phyloP scores from a whole-genome alignment of 768 basidiomycete species.

The Polyporus arcularius region DNA sequence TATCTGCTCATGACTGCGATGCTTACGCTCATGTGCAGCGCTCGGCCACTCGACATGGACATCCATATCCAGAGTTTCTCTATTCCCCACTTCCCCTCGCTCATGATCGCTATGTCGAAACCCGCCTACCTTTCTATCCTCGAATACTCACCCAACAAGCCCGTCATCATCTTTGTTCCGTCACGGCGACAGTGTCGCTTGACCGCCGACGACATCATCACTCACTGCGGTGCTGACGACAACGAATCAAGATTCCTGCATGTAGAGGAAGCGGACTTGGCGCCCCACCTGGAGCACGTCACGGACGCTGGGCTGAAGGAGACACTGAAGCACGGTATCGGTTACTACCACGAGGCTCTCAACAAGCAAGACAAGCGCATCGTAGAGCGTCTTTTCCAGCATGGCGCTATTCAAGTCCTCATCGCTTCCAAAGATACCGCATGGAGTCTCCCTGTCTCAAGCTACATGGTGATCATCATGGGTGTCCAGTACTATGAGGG shows the following conservation, averaged over 20 bases:
- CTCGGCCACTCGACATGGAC: conserved; percentile 96
- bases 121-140: conserved; percentile 92
- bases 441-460: conserved; percentile 91
- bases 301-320: conserved; percentile 75
- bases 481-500: conserved; percentile 98
- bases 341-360: conserved; percentile 94
- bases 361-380: conserved; percentile 92
- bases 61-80: conserved; percentile 96
- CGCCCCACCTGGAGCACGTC: conserved; percentile 86
- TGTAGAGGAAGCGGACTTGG: conserved; percentile 77
- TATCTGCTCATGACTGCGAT: neutral
- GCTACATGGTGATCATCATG: conserved; percentile 99
- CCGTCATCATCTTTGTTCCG: conserved; percentile 91
- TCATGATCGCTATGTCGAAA: conserved; percentile 99
- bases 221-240: conserved; percentile 87
- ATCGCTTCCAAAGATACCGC: conserved; percentile 96
- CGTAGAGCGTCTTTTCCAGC: conserved; percentile 88
- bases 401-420: conserved; percentile 92
- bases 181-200: conserved; percentile 92
- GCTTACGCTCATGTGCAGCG: conserved; percentile 45
- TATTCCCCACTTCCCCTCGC: conserved; percentile 96
- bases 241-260: conserved; percentile 87
- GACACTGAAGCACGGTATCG: conserved; percentile 86
- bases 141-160: conserved; percentile 83
- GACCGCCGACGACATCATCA: conserved; percentile 88